Base-by-base conservation (phyloP, 139 green algal genomes). In the Chlorella sorokiniana region DNA sequence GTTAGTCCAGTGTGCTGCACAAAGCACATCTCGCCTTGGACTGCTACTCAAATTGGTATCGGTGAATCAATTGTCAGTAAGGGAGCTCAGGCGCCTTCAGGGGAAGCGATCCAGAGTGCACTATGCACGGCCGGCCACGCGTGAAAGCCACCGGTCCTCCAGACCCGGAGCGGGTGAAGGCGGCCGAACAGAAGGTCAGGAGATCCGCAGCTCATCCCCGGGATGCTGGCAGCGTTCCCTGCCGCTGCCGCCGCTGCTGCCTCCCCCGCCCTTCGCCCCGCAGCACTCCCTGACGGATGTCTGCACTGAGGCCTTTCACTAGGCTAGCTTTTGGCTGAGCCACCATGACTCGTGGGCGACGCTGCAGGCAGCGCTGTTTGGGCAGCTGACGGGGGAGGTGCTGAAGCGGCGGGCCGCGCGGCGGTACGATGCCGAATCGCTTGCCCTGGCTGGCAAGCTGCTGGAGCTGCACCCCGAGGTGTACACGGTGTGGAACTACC, bases 401-500 rank as follows among this genome's bases (percentile, higher is more conserved):
- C 52, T 94, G 45, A 25, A 22, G 1, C 59, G 83, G 16, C 33
- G 79, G 9, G 52, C 42, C 37, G 84, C 76, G 0, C 16, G 51
- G 54, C 31, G 44, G 23, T 84, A 84, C 11, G 81, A 88, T 75
- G 20, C 51, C 11, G 83, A 86, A 44, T 81, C 67, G 18, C 63
- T 95, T 51, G 71, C 56, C 4, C 52, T 91, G 18, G 56, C 80
- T n/a, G 85, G 68, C 25, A 89, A 85, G 76, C 87, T 97, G 27
- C 72, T 96, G 44, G 87, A 95, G 80, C 86, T 94, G 25, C 96
- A 96, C 70, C 94, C 91, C 14, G 94, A 99, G 86, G 89, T 96
- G 63, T 98, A 97, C 87, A 98, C 94, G 1, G 90, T 95, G 10
- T 99, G 96, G 96, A 98, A 98, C 85, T 95, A 91, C 54, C 82